A percentile compares a stretch with the other conserved stretches of the same genome.
These are phyloP conservation scores for Chrysoporthe austroafricana DNA, from an alignment of 2,329 filamentous ascomycete species.

Conservation along the genomic window DNA sequence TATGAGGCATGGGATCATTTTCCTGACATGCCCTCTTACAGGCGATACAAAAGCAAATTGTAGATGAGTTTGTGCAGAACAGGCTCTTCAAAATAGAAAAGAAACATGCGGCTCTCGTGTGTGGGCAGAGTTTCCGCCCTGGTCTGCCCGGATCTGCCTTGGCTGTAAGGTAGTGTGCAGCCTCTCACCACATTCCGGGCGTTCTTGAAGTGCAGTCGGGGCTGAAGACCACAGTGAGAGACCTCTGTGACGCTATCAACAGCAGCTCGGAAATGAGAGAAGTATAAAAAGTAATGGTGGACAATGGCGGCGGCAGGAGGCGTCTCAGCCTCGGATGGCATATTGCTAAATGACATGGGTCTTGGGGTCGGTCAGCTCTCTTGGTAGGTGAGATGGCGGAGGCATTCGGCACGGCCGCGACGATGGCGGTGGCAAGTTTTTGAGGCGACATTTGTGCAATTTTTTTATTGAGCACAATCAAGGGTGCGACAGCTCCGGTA, in stretches of 20 bases:
- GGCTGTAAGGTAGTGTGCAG: neutral
- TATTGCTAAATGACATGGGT: neutral
- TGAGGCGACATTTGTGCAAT: neutral
- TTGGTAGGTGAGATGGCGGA: neutral
- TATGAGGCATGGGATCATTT: neutral
- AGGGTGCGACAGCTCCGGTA: neutral
- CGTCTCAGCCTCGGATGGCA: neutral
- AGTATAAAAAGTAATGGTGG: neutral
- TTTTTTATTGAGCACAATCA: too few relatives aligned
- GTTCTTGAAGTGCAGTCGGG: neutral
- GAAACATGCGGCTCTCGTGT: neutral
- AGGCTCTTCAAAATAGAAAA: neutral
- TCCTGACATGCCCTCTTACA: neutral
- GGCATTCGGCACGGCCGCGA: neutral
- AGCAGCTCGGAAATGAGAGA: neutral
- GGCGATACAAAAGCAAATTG: neutral
- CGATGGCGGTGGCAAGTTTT: neutral
- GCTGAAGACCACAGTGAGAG: neutral
- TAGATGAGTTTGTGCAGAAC: neutral
- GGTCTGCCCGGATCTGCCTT: neutral
- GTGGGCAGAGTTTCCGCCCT: neutral
- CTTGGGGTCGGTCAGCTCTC: neutral
- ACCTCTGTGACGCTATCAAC: neutral
- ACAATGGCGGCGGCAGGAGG: neutral
- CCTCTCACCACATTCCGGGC: neutral